Evolutionary conservation across 1,284 basidiomycete genomes (phyloP), one percentile per base, ranked within the genome.

Genomic region (Cryptococcus floricola): DNA sequence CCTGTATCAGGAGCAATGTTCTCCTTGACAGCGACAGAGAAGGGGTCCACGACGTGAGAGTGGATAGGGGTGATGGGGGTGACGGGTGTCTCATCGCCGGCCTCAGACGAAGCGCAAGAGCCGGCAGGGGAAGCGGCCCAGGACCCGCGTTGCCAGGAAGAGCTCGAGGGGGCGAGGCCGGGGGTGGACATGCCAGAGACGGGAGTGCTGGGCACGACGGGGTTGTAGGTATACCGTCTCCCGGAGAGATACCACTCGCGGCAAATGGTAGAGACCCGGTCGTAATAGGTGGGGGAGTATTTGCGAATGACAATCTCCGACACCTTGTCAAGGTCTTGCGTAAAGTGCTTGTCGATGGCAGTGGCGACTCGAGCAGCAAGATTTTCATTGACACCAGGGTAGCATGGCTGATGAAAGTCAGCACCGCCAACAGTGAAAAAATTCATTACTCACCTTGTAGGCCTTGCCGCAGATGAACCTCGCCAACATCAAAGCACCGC

Each of bases 241-340:
- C 80, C 80, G n/a, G 73, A 75, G 39, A 79, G 74, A 73, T 98
- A 99, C 80, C 87, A 94, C 71, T 97, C 90, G 56, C 93, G 85
- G 57, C 92, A 90, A 68, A 90, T 83, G 16, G 88, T 90, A 34
- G 96, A 94, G 0, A 93, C 91, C 77, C 91, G 91, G 50, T 89
- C 91, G 80, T 94, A 98, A 79, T 92, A 93, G 31, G 86, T 85
- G 68, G 90, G 92, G 12, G 93, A 91, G 80, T 98, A 98, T 81
- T 99, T 98, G 81, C 95, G 93, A 75, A 97, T 85, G 68, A 98
- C 81, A 38, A 90, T 93, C 75, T 94, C 87, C 13, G 94, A 98
- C 34, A 98, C 82, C 63, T 89, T 86, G 68, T 91, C 87, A 77
- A 94, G 84, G 70, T 89, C 86, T 71, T 88, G 88, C 38, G 87